Evolutionary conservation across 352 stramenopile genomes (phyloP).

Genomic region (Blastocystis sp.): DNA sequence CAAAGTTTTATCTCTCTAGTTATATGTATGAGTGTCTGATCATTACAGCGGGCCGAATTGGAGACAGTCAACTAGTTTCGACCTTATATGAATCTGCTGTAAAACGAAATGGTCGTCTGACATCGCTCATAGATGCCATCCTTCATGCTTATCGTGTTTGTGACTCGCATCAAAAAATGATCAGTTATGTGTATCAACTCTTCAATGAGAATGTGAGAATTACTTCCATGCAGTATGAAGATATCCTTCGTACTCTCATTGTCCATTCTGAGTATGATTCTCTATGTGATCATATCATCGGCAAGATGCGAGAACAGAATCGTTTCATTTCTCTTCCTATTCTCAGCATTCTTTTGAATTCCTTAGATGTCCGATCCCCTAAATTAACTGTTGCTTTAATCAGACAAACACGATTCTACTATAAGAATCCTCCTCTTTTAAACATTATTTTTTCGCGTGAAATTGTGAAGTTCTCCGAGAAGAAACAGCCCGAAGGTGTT

Average conservation of each 20-base stretch:
- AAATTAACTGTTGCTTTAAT: neutral
- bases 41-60: slow-evolving; percentile 10
- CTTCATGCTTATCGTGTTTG: slow-evolving; percentile 29
- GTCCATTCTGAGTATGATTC: slow-evolving; percentile 29
- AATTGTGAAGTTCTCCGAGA: slow-evolving; percentile 7
- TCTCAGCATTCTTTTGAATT: slow-evolving; percentile 24
- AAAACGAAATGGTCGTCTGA: slow-evolving; percentile 1
- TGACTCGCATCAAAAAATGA: slow-evolving; percentile 5
- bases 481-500: neutral
- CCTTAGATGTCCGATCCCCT: neutral
- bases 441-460: slow-evolving; percentile 17
- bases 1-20: slow-evolving; percentile 14
- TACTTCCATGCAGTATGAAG: neutral
- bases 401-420: neutral
- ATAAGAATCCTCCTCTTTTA: neutral
- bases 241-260: slow-evolving; percentile 11
- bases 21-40: slow-evolving; percentile 20
- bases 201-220: slow-evolving; percentile 12
- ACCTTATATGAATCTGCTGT: neutral
- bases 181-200: slow-evolving; percentile 16
- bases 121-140: neutral
- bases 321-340: neutral
- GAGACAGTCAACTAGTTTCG: neutral
- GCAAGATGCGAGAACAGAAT: slow-evolving; percentile 1
- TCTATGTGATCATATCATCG: neutral